Percentiles rank a stretch among this genome's conserved stretches.
Conservation (phyloP, 1,284 basidiomycete genomes). For the Ceratobasidium sp. region DNA sequence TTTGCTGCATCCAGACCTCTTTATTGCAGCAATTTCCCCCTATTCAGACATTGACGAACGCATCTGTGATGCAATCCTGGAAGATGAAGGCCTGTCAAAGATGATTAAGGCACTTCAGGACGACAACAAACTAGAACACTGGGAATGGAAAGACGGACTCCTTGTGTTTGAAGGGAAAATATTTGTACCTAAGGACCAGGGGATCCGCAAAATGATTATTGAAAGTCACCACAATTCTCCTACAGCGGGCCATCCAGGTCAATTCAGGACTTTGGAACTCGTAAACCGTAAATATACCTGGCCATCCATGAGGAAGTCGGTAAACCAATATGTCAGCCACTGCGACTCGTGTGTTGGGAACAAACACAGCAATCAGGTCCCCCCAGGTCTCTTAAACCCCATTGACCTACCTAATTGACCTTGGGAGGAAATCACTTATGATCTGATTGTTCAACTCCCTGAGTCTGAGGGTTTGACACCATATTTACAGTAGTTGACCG, state of each 20-base stretch:
- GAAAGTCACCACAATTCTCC: constrained; percentile 55
- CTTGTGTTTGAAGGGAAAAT: background rate
- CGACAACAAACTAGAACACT: background rate
- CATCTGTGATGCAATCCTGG: background rate
- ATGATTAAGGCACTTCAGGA: background rate
- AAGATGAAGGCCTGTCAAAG: background rate
- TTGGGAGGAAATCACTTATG: constrained; percentile 30
- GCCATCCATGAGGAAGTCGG: background rate
- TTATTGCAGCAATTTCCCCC: background rate
- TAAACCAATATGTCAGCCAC: background rate
- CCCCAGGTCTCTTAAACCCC: background rate
- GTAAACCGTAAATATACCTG: background rate
- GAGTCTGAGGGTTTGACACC: constrained; percentile 17
- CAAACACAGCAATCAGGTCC: constrained; percentile 15
- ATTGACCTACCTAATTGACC: background rate
- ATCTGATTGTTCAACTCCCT: constrained; percentile 5
- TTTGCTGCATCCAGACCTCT: constrained; percentile 1
- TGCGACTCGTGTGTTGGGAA: constrained; percentile 14
- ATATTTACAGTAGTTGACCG: constrained; percentile 51
- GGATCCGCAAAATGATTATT: constrained; percentile 52
- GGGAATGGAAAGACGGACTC: background rate
- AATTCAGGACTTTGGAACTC: background rate
- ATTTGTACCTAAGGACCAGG: constrained; percentile 50
- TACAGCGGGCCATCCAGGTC: constrained; percentile 31
- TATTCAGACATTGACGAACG: background rate